Percentiles rank a stretch among this genome's conserved stretches.
phyloP scores from a whole-genome alignment of 2,329 filamentous ascomycete genomes.

The Zasmidium angulare region DNA sequence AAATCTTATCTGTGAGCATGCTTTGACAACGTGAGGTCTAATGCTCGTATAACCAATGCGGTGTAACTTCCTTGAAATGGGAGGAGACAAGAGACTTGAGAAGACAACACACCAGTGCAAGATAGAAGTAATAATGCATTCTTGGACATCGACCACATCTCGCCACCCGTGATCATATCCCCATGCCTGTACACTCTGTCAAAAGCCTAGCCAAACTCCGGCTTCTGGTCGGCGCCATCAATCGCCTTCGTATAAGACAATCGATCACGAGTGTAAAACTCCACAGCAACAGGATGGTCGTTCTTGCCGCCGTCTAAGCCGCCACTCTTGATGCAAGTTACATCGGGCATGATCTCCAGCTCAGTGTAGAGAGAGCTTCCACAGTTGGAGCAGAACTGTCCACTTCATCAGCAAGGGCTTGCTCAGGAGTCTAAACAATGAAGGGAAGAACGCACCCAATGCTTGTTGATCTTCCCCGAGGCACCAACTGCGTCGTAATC shows the following conservation, averaged over 20 bases:
- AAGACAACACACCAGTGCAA: too few relatives aligned
- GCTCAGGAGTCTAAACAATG: neutral
- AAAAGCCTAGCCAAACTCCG: conserved; percentile 25
- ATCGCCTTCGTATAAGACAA: conserved; percentile 45
- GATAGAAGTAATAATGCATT: too few relatives aligned
- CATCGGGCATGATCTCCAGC: conserved; percentile 54
- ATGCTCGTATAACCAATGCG: too few relatives aligned
- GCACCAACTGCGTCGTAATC: conserved; percentile 49
- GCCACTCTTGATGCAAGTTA: conserved; percentile 54
- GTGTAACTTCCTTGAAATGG: too few relatives aligned
- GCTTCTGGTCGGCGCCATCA: conserved; percentile 52
- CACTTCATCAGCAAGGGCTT: neutral
- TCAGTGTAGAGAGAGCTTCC: conserved; percentile 54
- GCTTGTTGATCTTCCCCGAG: conserved; percentile 56
- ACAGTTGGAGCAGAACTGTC: conserved; percentile 52
- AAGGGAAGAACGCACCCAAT: conserved; percentile 37
- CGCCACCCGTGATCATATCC: too few relatives aligned
- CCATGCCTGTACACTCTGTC: too few relatives aligned
- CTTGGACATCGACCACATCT: too few relatives aligned
- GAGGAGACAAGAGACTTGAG: too few relatives aligned
- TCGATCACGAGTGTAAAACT: conserved; percentile 56
- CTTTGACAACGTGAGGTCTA: too few relatives aligned
- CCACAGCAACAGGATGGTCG: conserved; percentile 47
- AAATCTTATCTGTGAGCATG: too few relatives aligned
- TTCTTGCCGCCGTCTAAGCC: conserved; percentile 51